These are phyloP conservation scores for Tetraselmis chui DNA, from an alignment of 139 green algal species.

Conservation along the genomic window DNA sequence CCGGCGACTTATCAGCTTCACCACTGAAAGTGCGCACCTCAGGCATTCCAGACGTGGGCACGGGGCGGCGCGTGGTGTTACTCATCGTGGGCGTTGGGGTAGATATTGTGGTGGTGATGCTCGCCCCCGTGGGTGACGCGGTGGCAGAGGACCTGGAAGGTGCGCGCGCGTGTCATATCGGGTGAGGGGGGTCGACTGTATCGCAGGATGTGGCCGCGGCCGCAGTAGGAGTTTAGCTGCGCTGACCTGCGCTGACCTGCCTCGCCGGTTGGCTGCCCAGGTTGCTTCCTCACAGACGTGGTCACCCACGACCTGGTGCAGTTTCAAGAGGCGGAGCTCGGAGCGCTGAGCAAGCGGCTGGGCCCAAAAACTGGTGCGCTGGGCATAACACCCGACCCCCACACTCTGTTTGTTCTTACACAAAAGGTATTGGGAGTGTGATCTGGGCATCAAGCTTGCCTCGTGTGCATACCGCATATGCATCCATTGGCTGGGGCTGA, in stretches of 20 bases:
- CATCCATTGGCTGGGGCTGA: no score
- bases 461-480: no score
- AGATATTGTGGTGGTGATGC: background rate
- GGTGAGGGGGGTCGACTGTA: no score
- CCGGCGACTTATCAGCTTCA: background rate
- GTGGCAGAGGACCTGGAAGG: background rate
- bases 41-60: background rate
- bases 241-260: no score
- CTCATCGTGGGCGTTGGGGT: background rate
- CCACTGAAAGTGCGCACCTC: background rate
- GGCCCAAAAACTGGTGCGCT: background rate
- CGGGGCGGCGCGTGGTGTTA: background rate
- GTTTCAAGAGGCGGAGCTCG: background rate
- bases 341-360: background rate
- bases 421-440: no score
- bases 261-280: background rate
- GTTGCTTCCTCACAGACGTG: background rate
- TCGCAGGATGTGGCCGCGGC: no score
- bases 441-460: no score
- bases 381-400: no score
- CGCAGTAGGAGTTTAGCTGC: no score
- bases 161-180: no score
- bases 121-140: background rate
- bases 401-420: no score
- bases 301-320: background rate